These are phyloP conservation scores for Malus sieversii DNA, from an alignment of 306 rosid genomes.

Conservation along the genomic window DNA sequence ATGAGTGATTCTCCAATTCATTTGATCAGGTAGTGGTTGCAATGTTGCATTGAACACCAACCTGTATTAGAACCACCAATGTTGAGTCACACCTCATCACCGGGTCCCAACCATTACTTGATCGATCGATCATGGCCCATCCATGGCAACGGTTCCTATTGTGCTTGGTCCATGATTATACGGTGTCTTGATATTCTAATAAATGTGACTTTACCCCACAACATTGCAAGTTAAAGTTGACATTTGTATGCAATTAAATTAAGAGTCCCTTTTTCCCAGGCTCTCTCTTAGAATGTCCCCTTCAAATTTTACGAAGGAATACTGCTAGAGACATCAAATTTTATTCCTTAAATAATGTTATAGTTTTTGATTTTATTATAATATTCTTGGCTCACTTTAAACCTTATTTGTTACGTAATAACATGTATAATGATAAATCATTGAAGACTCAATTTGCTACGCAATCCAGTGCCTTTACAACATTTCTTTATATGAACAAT, in stretches of 20 bases:
- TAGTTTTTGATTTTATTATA: no score
- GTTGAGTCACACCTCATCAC: slow-evolving; percentile 6
- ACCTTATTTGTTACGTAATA: no score
- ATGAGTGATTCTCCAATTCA: slow-evolving; percentile 6
- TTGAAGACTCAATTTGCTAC: no score
- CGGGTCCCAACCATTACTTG: slow-evolving; percentile 24
- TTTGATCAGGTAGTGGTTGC: slow-evolving; percentile 28
- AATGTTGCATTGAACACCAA: slow-evolving; percentile 20
- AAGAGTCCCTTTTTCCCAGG: background rate
- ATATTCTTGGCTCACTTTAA: no score
- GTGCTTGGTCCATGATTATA: slow-evolving; percentile 29
- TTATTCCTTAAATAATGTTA: no score
- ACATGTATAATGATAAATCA: no score
- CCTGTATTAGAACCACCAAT: slow-evolving; percentile 9
- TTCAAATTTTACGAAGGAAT: background rate
- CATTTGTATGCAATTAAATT: slow-evolving; percentile 1
- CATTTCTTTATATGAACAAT: no score
- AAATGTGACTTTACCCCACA: slow-evolving; percentile 45
- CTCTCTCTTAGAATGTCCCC: background rate
- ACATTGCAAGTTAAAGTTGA: slow-evolving; percentile 4
- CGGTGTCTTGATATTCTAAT: slow-evolving; percentile 14
- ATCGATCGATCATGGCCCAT: slow-evolving; percentile 2
- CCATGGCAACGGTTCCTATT: slow-evolving; percentile 9
- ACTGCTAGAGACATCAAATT: no score
- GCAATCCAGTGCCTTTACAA: no score